Conservation (phyloP, 805 yeast species). For the Ogataea parapolymorpha region DNA sequence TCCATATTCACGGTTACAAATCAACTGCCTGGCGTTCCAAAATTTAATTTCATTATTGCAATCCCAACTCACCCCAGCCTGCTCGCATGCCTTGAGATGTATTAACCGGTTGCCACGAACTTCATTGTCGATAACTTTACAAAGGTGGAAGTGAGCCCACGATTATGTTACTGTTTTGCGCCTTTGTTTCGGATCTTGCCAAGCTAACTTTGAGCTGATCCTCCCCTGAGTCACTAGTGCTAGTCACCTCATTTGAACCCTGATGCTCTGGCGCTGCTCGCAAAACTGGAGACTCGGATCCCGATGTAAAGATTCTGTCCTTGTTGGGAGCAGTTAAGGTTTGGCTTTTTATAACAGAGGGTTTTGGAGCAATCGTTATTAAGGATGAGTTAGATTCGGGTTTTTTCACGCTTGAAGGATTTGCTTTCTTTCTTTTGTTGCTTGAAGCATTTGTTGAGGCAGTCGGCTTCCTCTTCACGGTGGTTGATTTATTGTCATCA, state of each 20-base stretch:
- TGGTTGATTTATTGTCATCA: constrained; percentile 38
- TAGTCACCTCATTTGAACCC: no score
- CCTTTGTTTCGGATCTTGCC: not conserved
- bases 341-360: not conserved
- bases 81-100: no score
- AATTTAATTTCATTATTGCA: no score
- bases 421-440: not conserved
- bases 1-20: no score
- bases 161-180: not conserved
- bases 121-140: not conserved
- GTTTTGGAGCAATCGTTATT: constrained; percentile 14
- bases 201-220: not conserved
- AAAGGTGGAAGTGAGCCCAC: constrained; percentile 4
- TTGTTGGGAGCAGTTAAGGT: no score
- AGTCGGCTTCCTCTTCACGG: constrained; percentile 7
- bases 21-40: no score
- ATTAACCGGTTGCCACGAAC: no score
- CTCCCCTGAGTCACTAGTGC: not conserved
- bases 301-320: no score
- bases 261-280: no score
- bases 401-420: not conserved
- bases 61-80: no score
- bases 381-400: constrained; percentile 5
- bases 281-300: no score
- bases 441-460: not conserved